A percentile compares a stretch with the other conserved stretches of the same genome.
Evolutionary conservation across 2,329 filamentous ascomycete genomes (phyloP).

Genomic region (Whalleya microplaca): DNA sequence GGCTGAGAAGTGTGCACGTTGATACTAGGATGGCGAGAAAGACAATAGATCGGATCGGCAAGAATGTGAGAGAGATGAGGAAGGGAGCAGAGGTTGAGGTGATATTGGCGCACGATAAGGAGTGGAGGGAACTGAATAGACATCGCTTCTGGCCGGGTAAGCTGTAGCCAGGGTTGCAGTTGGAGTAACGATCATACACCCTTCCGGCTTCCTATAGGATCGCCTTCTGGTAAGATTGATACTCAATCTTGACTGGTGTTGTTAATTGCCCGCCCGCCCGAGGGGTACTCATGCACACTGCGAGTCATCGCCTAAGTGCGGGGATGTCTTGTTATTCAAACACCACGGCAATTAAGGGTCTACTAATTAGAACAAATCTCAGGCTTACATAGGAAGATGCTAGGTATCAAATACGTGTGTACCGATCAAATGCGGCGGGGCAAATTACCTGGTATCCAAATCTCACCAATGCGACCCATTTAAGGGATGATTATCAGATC

Average conservation of each 20-base stretch:
- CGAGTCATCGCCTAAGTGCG: neutral
- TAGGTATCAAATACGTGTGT: no score
- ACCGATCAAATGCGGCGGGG: no score
- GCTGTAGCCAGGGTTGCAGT: conserved; percentile 17
- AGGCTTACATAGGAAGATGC: no score
- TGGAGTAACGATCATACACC: neutral
- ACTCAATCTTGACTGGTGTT: neutral
- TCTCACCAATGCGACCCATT: no score
- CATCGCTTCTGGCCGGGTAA: conserved; percentile 38
- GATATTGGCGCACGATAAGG: conserved; percentile 54
- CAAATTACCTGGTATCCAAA: no score
- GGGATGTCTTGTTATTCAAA: neutral
- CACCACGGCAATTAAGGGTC: neutral
- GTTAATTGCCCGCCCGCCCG: neutral
- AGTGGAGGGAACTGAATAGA: conserved; percentile 47
- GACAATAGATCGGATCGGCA: conserved; percentile 46
- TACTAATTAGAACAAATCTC: neutral
- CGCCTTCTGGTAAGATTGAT: no score
- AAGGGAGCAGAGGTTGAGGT: conserved; percentile 46
- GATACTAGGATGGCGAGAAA: conserved; percentile 48
- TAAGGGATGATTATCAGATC: no score
- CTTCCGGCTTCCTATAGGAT: neutral
- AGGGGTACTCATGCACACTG: neutral
- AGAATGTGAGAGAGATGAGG: conserved; percentile 39
- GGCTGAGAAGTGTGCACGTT: conserved; percentile 52